These are phyloP conservation scores for Candida coquimbonensis DNA, from an alignment of 805 yeast genomes.

Conservation along the genomic window DNA sequence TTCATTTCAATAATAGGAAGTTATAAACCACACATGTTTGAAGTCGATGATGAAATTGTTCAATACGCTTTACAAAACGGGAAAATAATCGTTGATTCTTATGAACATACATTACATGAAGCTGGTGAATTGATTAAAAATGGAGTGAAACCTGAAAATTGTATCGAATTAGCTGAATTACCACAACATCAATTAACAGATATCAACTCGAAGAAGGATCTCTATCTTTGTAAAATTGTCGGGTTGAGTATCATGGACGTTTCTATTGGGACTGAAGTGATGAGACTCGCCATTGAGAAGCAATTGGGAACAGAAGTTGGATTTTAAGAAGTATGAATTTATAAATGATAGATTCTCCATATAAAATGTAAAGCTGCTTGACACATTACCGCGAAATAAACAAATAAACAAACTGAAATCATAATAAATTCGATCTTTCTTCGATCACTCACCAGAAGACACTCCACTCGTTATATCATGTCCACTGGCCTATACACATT, in stretches of 20 bases:
- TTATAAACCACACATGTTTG: constrained; percentile 61
- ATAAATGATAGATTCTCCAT: no score
- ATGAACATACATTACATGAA: constrained; percentile 47
- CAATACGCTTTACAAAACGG: constrained; percentile 28
- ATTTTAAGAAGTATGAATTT: constrained; percentile 14
- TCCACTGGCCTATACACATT: constrained; percentile 55
- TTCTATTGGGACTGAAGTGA: constrained; percentile 39
- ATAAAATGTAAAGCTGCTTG: no score
- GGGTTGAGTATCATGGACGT: constrained; percentile 64
- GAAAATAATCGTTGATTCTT: constrained; percentile 53
- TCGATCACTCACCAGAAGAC: no score
- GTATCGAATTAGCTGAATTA: constrained; percentile 42
- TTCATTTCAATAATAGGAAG: constrained; percentile 60
- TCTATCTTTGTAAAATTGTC: constrained; percentile 48
- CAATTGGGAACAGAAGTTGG: constrained; percentile 27
- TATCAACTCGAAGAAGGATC: constrained; percentile 6
- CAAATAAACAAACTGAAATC: not conserved
- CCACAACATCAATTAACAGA: constrained; percentile 10
- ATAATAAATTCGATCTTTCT: no score
- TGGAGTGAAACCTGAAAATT: constrained; percentile 29
- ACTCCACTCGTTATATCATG: constrained; percentile 9
- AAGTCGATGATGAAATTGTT: constrained; percentile 42
- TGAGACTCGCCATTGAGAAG: constrained; percentile 23
- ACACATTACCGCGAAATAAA: not conserved
- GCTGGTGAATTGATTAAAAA: constrained; percentile 59